These are phyloP conservation scores for Russula lepida DNA, from an alignment of 768 basidiomycete genomes.

Conservation along the genomic window DNA sequence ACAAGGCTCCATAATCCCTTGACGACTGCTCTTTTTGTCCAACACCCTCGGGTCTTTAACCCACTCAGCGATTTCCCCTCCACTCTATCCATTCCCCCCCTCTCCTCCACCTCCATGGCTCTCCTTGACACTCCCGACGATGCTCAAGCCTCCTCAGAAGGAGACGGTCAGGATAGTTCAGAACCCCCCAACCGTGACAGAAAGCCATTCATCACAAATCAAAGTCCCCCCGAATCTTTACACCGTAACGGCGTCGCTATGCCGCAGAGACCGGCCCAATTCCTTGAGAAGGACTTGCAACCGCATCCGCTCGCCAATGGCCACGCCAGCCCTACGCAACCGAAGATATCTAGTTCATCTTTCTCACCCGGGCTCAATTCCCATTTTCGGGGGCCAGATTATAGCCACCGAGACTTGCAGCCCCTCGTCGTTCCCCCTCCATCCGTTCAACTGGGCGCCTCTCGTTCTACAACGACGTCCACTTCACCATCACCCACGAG, in stretches of 20 bases:
- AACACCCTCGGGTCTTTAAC: conserved; percentile 19
- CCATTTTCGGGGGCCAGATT: conserved; percentile 44
- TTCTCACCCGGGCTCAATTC: conserved; percentile 43
- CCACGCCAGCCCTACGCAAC: conserved; percentile 13
- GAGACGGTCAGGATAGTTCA: conserved; percentile 48
- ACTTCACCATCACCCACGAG: conserved; percentile 34
- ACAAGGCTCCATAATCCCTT: conserved; percentile 13
- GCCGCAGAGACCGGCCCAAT: conserved; percentile 2
- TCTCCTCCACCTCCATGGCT: conserved; percentile 31
- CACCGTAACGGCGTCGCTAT: conserved; percentile 7
- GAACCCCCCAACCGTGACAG: conserved; percentile 43
- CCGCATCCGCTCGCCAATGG: conserved; percentile 15
- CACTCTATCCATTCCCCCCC: conserved; percentile 24
- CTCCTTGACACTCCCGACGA: conserved; percentile 40
- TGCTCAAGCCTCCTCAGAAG: conserved; percentile 37
- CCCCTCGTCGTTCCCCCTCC: conserved; percentile 25
- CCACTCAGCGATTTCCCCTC: conserved; percentile 18
- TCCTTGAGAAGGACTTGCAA: background rate
- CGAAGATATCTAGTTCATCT: conserved; percentile 35
- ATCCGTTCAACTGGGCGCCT: conserved; percentile 22
- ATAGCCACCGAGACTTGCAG: conserved; percentile 38
- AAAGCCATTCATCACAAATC: conserved; percentile 20
- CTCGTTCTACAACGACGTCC: conserved; percentile 33
- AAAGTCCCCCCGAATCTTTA: background rate
- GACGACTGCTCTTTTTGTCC: conserved; percentile 18